phyloP scores from a whole-genome alignment of 2,329 filamentous ascomycete species.

The Aspergillus puulaauensis region DNA sequence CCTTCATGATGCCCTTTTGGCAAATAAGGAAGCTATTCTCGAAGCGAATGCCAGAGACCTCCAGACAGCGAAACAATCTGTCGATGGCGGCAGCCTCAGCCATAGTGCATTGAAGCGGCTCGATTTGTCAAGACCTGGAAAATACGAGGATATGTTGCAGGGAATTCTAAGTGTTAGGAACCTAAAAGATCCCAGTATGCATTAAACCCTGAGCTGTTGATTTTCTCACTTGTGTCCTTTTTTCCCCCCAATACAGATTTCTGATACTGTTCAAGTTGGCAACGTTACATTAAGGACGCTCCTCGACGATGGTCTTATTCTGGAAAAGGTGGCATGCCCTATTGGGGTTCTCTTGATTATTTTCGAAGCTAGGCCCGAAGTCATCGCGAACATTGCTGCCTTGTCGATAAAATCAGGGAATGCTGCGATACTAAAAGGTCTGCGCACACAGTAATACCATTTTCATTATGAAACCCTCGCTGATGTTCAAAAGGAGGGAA shows the following conservation, averaged over 20 bases:
- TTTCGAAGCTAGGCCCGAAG: slow-evolving; percentile 95
- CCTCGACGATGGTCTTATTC: slow-evolving; percentile 78
- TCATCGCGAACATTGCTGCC: slow-evolving; percentile 96
- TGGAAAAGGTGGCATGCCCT: slow-evolving; percentile 88
- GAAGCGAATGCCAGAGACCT: slow-evolving; percentile 85
- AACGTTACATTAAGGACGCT: slow-evolving; percentile 78
- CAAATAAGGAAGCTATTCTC: slow-evolving; percentile 72
- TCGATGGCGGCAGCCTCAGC: slow-evolving; percentile 72
- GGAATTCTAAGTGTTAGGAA: slow-evolving; percentile 85
- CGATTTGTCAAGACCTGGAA: slow-evolving; percentile 80
- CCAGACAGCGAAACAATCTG: slow-evolving; percentile 69
- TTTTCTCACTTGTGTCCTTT: background rate
- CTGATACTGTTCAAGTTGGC: slow-evolving; percentile 60
- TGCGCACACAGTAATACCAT: background rate
- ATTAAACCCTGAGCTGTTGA: background rate
- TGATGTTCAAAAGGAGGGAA: slow-evolving; percentile 66
- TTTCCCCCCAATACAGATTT: background rate
- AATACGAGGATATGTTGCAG: slow-evolving; percentile 97
- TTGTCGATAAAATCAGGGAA: slow-evolving; percentile 97
- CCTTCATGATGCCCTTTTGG: slow-evolving; percentile 74
- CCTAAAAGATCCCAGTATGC: slow-evolving; percentile 79
- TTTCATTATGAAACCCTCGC: background rate
- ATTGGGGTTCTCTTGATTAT: slow-evolving; percentile 98
- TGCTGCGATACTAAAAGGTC: slow-evolving; percentile 89
- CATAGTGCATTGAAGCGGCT: slow-evolving; percentile 83